Conservation (phyloP, 75 land plant species). For the Sequoia sempervirens region DNA sequence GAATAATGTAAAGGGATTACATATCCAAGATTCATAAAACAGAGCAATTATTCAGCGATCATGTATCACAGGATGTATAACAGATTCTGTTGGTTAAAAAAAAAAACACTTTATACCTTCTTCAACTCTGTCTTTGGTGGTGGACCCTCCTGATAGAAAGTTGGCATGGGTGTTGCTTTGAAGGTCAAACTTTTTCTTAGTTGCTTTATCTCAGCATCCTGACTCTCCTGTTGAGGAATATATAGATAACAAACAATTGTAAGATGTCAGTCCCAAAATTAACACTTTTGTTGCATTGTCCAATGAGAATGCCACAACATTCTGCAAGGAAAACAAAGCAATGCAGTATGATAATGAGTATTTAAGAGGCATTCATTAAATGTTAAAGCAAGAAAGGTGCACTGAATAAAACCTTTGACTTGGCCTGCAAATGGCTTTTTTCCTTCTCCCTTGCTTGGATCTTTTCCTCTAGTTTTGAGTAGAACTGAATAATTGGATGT, state of each 20-base stretch:
- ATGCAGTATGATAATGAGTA: not conserved
- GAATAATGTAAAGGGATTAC: not conserved
- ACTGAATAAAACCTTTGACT: constrained; percentile 34
- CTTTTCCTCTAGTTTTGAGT: constrained; percentile 45
- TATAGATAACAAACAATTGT: not conserved
- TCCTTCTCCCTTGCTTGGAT: constrained; percentile 44
- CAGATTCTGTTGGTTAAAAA: not conserved
- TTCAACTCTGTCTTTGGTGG: constrained; percentile 52
- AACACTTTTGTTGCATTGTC: not conserved
- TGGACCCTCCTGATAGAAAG: constrained; percentile 44
- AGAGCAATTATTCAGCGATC: not conserved
- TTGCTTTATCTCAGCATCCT: constrained; percentile 48
- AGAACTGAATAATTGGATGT: constrained; percentile 24
- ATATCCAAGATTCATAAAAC: not conserved
- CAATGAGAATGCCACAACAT: not conserved
- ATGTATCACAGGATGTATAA: not conserved
- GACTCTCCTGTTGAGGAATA: constrained; percentile 23
- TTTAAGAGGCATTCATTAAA: not conserved
- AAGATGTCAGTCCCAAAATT: not conserved
- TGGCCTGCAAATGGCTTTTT: constrained; percentile 43
- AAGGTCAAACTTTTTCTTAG: constrained; percentile 47
- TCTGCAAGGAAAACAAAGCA: not conserved
- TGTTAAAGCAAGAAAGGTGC: not conserved
- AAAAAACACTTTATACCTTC: constrained; percentile 24
- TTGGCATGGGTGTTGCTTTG: constrained; percentile 60